Evolutionary conservation across 495 filamentous ascomycete species (phyloP).

Genomic region (Neurospora intermedia): DNA sequence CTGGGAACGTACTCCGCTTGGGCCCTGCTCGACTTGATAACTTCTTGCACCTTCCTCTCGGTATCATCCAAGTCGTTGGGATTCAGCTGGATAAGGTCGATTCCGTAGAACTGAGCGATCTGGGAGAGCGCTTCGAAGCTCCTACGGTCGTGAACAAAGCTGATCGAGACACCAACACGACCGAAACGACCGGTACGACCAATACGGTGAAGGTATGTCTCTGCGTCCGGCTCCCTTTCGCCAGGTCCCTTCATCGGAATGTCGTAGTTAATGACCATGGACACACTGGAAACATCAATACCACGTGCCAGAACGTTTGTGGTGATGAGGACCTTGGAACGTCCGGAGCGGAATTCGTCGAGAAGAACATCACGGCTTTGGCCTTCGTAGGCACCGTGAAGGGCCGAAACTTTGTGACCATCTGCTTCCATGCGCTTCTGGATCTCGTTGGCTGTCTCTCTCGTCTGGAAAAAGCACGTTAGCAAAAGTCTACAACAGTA

Average conservation of each 20-base stretch:
- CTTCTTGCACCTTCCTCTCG: slow-evolving; percentile 67
- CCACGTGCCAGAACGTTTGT: slow-evolving; percentile 96
- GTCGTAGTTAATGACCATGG: slow-evolving; percentile 95
- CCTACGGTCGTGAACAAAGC: slow-evolving; percentile 70
- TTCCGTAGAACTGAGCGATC: slow-evolving; percentile 61
- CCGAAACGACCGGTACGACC: slow-evolving; percentile 96
- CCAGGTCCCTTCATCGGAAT: slow-evolving; percentile 48
- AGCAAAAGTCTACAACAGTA: slow-evolving; percentile 3
- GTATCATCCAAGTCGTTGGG: slow-evolving; percentile 74
- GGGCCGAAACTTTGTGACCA: slow-evolving; percentile 78
- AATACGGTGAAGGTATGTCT: slow-evolving; percentile 97
- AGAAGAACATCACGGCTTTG: slow-evolving; percentile 74
- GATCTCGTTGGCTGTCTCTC: slow-evolving; percentile 70
- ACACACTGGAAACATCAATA: slow-evolving; percentile 93
- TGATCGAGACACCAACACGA: slow-evolving; percentile 90
- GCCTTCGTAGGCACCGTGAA: slow-evolving; percentile 81
- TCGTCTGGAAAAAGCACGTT: slow-evolving; percentile 43
- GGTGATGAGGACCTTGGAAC: slow-evolving; percentile 94
- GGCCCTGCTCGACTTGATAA: slow-evolving; percentile 72
- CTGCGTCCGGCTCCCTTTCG: slow-evolving; percentile 54
- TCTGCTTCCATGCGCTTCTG: slow-evolving; percentile 75
- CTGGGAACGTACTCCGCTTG: slow-evolving; percentile 46
- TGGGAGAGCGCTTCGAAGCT: slow-evolving; percentile 64
- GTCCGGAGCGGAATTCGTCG: slow-evolving; percentile 73
- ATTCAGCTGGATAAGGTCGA: slow-evolving; percentile 40